A percentile compares a stretch with the other conserved stretches of the same genome.
These are phyloP conservation scores for Syncephalastrum racemosum DNA, from an alignment of 371 early-diverging fungal species.

Conservation along the genomic window DNA sequence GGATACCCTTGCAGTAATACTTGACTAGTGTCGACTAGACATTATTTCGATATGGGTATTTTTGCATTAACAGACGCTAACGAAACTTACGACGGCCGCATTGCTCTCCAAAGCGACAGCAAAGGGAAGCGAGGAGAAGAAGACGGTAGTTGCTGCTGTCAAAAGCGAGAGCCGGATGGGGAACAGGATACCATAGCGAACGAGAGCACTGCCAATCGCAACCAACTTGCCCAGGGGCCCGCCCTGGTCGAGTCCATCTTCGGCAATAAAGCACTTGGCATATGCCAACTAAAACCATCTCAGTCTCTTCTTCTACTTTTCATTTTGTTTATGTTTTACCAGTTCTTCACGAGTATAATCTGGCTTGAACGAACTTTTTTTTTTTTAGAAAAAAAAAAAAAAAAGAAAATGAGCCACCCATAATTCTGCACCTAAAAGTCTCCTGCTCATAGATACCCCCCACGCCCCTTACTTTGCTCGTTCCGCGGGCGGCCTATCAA, in stretches of 20 bases:
- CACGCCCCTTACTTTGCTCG: too few species aligned
- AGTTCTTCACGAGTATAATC: slow-evolving; percentile 41
- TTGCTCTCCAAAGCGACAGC: slow-evolving; percentile 34
- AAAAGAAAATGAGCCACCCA: too few species aligned
- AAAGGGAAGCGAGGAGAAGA: slow-evolving; percentile 36
- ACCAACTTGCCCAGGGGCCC: slow-evolving; percentile 5
- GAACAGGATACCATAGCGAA: slow-evolving; percentile 38
- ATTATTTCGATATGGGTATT: neutral
- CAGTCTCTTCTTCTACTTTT: neutral
- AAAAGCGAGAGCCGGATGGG: slow-evolving; percentile 30
- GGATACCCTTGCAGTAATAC: slow-evolving; percentile 62
- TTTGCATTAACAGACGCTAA: neutral
- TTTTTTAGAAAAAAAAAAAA: too few species aligned
- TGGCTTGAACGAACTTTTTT: slow-evolving; percentile 18
- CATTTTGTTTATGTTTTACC: slow-evolving; percentile 16
- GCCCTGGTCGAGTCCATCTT: slow-evolving; percentile 9
- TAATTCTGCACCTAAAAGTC: too few species aligned
- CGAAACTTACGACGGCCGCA: slow-evolving; percentile 28
- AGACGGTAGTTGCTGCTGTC: slow-evolving; percentile 29
- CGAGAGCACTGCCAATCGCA: slow-evolving; percentile 27
- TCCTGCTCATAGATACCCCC: too few species aligned
- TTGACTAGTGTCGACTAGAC: slow-evolving; percentile 54
- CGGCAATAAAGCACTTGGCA: slow-evolving; percentile 33
- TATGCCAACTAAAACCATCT: slow-evolving; percentile 25
- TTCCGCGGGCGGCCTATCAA: too few species aligned